Conservation (phyloP, 164 flowering plant genomes). For the Sextonia rubra region DNA sequence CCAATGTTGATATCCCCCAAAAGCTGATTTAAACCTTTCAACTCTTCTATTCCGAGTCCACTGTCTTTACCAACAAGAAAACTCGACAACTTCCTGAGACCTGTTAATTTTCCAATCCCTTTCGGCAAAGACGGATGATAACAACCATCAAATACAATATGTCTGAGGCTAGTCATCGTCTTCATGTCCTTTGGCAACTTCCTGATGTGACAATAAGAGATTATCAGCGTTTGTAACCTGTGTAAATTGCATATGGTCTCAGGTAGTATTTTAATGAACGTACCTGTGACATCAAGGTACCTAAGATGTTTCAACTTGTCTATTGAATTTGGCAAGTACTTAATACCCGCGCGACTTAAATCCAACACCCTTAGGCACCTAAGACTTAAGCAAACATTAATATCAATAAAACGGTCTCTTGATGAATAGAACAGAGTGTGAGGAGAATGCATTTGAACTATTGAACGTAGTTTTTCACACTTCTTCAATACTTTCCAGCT, state of each 20-base stretch:
- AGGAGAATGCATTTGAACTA: too few relatives aligned
- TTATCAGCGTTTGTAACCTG: neutral
- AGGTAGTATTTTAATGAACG: neutral
- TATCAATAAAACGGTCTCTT: too few relatives aligned
- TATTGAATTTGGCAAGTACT: neutral
- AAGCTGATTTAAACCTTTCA: too few relatives aligned
- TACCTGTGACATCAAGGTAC: neutral
- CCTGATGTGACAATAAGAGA: neutral
- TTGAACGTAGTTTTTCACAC: neutral
- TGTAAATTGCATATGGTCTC: neutral
- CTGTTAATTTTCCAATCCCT: too few relatives aligned
- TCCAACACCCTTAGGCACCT: neutral
- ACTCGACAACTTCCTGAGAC: too few relatives aligned
- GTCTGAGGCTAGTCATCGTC: slow-evolving; percentile 2
- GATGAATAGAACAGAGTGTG: neutral
- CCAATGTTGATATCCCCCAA: too few relatives aligned
- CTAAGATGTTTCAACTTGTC: too few relatives aligned
- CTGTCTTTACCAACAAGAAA: too few relatives aligned
- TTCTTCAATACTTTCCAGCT: neutral
- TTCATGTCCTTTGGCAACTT: slow-evolving; percentile 1
- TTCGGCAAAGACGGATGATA: too few relatives aligned
- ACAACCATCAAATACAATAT: neutral
- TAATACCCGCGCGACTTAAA: neutral
- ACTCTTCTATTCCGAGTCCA: too few relatives aligned
- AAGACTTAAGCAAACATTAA: neutral